Percentiles rank a stretch among this genome's conserved stretches.
phyloP scores from a whole-genome alignment of 768 basidiomycete species.

The Boletus patriciae region DNA sequence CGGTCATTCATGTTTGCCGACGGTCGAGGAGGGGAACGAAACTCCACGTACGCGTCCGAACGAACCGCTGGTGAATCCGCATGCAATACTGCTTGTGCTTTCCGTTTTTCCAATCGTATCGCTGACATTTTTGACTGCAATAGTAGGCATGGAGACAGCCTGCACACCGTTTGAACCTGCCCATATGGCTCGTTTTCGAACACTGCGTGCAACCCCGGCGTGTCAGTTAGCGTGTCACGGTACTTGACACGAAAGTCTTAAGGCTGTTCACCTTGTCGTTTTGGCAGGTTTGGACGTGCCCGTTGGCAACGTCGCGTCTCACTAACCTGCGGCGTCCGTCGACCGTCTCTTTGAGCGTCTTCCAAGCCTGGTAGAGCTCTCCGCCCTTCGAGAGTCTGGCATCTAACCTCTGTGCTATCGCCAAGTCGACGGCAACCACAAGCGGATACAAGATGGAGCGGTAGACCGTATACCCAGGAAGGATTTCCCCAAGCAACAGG shows the following conservation, averaged over 20 bases:
- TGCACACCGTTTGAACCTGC: constrained; percentile 26
- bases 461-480: constrained; percentile 28
- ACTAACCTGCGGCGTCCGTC: constrained; percentile 21
- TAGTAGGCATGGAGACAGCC: constrained; percentile 34
- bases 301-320: constrained; percentile 13
- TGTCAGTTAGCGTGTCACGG: not conserved
- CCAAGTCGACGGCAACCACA: constrained; percentile 8
- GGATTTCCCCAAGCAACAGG: constrained; percentile 16
- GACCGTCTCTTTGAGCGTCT: constrained; percentile 18
- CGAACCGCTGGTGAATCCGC: constrained; percentile 20
- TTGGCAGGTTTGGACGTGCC: constrained; percentile 29
- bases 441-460: constrained; percentile 24
- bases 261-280: constrained; percentile 18
- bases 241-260: not conserved
- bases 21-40: too few species aligned
- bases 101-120: constrained; percentile 28
- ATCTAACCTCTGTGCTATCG: constrained; percentile 9
- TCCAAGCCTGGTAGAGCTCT: constrained; percentile 25
- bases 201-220: constrained; percentile 13
- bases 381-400: constrained; percentile 12
- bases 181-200: constrained; percentile 15
- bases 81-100: constrained; percentile 30
- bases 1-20: not conserved
- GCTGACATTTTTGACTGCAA: constrained; percentile 28
- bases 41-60: constrained; percentile 16